These are phyloP conservation scores for Monilinia laxa DNA, from an alignment of 2,329 filamentous ascomycete genomes.

Conservation along the genomic window DNA sequence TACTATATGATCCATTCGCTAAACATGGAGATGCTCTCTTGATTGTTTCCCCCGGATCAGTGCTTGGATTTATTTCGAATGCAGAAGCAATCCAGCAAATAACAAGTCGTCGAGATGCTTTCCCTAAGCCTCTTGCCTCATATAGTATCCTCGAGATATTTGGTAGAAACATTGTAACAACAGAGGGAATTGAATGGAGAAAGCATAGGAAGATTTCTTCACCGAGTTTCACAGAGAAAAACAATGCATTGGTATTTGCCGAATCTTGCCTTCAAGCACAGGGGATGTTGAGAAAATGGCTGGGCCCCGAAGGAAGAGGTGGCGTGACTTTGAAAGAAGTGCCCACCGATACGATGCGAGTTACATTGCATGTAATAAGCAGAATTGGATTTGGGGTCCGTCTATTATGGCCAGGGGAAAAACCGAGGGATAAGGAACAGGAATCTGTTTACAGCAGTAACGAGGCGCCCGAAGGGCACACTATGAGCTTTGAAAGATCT, in stretches of 20 bases:
- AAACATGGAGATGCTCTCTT: slow-evolving; percentile 63
- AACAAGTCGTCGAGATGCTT: slow-evolving; percentile 64
- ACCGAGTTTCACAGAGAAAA: slow-evolving; percentile 74
- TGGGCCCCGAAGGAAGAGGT: slow-evolving; percentile 44
- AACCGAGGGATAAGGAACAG: slow-evolving; percentile 47
- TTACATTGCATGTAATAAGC: slow-evolving; percentile 59
- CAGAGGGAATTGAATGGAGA: slow-evolving; percentile 69
- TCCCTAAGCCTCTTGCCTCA: slow-evolving; percentile 64
- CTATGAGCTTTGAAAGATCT: slow-evolving; percentile 56
- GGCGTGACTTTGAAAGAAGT: slow-evolving; percentile 50
- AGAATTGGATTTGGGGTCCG: slow-evolving; percentile 70
- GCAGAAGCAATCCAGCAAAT: slow-evolving; percentile 59
- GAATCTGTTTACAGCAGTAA: slow-evolving; percentile 44
- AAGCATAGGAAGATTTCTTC: slow-evolving; percentile 71
- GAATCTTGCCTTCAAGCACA: slow-evolving; percentile 64
- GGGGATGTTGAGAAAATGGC: slow-evolving; percentile 60
- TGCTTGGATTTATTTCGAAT: slow-evolving; percentile 54
- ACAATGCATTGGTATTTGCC: slow-evolving; percentile 64
- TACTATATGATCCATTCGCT: slow-evolving; percentile 57
- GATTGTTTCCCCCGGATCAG: slow-evolving; percentile 56
- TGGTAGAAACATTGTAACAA: slow-evolving; percentile 69
- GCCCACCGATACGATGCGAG: slow-evolving; percentile 64
- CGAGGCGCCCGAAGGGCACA: slow-evolving; percentile 45
- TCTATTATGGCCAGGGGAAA: slow-evolving; percentile 63
- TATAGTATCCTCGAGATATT: slow-evolving; percentile 64